Base-by-base conservation (phyloP, 179 eudicot genomes). In the Spinacia oleracea region DNA sequence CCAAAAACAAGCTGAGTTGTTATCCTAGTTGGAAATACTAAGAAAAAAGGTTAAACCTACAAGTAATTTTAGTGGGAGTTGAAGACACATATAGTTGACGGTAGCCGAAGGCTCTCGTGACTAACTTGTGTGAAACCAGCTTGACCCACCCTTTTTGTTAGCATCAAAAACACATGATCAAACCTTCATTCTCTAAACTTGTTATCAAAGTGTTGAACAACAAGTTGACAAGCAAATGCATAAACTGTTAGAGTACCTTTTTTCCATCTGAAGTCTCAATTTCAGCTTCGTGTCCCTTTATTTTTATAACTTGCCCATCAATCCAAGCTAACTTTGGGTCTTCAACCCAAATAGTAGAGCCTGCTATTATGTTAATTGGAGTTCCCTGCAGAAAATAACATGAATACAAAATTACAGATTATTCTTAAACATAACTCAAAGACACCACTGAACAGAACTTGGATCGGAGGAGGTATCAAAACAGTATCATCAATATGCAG, bases 341-440 rank as follows among this genome's bases (percentile, higher is more conserved):
- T 84, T 92, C 97, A 62, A 81, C 96, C 99, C 99, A 96, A 59
- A 96, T 91, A 72, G 89, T 93, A 77, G 99, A 91, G 79, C 98
- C 99, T 56, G 89, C 96, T 77, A 88, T 93, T 71, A 96, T 91
- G 87, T 91, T 96, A 58, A 96, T 93, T 0, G 92, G 91, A 79
- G 99, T 94, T 65, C 93, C 97, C 99, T 97, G 93, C 69, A 83
- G 42, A 70, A 80, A 51, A 58, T 35, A 68, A 11, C 56, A 46
- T 68, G 46, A 59, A 48, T 25, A 48, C 32, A 9, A 53, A 16
- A 53, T 66, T 50, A 67, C 32, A 18, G 29, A n/a, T 40, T 11
- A n/a, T 70, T 48, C 48, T 70, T 16, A 46, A 23, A 48, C 43
- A 16, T 58, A 68, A 23, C 14, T 12, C 29, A 80, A 16, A 43